Percentiles rank a stretch among this genome's conserved stretches.
Conservation (phyloP, 2,329 filamentous ascomycete genomes). For the Colletotrichum magnum region DNA sequence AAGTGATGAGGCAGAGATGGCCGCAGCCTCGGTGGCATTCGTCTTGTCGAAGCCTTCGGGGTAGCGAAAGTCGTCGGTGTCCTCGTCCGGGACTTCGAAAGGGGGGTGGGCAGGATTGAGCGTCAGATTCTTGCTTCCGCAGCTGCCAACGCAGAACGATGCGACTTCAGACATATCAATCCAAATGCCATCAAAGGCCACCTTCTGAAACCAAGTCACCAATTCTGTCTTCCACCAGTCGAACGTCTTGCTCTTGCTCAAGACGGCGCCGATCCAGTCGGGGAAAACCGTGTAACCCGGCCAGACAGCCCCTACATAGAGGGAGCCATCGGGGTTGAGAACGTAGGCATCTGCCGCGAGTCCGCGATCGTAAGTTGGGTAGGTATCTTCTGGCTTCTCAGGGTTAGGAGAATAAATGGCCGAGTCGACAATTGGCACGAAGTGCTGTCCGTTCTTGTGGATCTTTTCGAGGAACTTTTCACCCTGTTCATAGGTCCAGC, state of each 20-base stretch:
- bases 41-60: constrained; percentile 72
- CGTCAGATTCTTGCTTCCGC: constrained; percentile 73
- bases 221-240: constrained; percentile 79
- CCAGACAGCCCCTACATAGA: constrained; percentile 78
- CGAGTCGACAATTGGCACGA: constrained; percentile 82
- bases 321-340: constrained; percentile 70
- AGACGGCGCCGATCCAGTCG: constrained; percentile 76
- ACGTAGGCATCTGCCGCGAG: constrained; percentile 67
- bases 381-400: constrained; percentile 69
- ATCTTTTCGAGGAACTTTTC: constrained; percentile 72
- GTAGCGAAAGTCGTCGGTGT: constrained; percentile 62
- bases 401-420: constrained; percentile 80
- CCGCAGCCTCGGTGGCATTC: constrained; percentile 72
- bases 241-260: constrained; percentile 74
- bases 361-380: constrained; percentile 73
- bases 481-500: constrained; percentile 71
- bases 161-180: constrained; percentile 72
- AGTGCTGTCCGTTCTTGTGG: constrained; percentile 76
- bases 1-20: constrained; percentile 66
- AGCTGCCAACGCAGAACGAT: constrained; percentile 80
- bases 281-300: constrained; percentile 80
- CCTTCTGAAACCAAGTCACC: constrained; percentile 65
- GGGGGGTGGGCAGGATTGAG: constrained; percentile 77
- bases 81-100: constrained; percentile 71
- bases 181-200: constrained; percentile 68